Evolutionary conservation across 2,329 filamentous ascomycete species (phyloP), one percentile per base, ranked within the genome.

Genomic region (Boeremia exigua): DNA sequence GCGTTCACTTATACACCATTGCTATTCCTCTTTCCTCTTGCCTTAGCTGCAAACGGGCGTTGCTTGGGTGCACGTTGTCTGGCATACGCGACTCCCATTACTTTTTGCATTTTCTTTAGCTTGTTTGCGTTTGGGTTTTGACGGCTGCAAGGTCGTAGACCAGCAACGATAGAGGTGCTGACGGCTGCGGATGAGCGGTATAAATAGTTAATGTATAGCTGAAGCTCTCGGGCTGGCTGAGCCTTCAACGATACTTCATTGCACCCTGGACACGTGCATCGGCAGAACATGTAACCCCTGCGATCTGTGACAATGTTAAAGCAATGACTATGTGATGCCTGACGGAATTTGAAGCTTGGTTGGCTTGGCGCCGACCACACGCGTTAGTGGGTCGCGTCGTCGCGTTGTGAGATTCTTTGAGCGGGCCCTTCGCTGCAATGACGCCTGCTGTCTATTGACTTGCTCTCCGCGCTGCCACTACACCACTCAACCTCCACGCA

Each of bases 331-430:
- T 14, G 14, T 19, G 30, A 37, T 15, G 15, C 25, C 17, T 43
- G 45, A 51, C 34, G 9, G 3, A 60, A 60, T 33, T 44, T 56
- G 59, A 58, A 58, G 52, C 40, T 48, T 63, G 61, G 66, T 65
- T 28, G 66, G 59, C 63, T 67, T 67, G 63, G 65, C 64, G 54
- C 12, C 30, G 37, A 38, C 27, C 28, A 57, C 37, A 54, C 61
- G 58, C 68, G 58, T 65, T 64, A 67, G 46, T 50, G 59, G 63
- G 34, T 37, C 34, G 34, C 34, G 34, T 37, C 63, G 66, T 65
- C 67, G 66, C 66, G 64, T 65, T 62, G 59, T 43, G 59, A 56
- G 56, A 59, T 58, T 67, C 61, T 68, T 64, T 65, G 50, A 63
- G 47, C 47, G 34, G 42, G 48, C 45, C 45, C 27, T 54, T 45